Conservation (phyloP, 306 rosid species). For the Quercus agrifolia region DNA sequence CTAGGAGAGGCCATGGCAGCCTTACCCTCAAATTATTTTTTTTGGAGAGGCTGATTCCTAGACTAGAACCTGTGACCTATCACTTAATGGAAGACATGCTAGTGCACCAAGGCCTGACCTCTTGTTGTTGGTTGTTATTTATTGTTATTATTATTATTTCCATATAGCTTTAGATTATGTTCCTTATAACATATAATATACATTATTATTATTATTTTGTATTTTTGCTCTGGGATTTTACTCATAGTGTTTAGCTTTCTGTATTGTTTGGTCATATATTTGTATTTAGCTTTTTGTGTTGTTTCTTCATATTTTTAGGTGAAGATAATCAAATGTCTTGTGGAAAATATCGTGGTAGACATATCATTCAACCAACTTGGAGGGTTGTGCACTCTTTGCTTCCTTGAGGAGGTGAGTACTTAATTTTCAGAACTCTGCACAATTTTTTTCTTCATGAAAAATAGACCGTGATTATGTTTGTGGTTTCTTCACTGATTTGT, state of each 20-base stretch:
- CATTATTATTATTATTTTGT: background rate
- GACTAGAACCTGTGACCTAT: no score
- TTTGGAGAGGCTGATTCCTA: no score
- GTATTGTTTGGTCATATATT: constrained; percentile 13
- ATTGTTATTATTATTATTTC: background rate
- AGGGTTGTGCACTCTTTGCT: constrained; percentile 97
- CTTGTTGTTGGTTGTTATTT: background rate
- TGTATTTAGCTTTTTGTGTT: constrained; percentile 1
- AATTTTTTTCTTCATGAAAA: constrained; percentile 19
- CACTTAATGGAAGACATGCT: no score
- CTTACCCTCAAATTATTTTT: no score
- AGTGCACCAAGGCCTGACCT: no score
- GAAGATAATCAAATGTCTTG: constrained; percentile 94
- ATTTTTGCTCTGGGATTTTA: background rate
- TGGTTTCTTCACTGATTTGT: constrained; percentile 20
- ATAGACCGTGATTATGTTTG: background rate
- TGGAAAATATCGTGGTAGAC: constrained; percentile 98
- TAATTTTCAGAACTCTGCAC: constrained; percentile 8
- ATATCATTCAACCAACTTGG: constrained; percentile 98
- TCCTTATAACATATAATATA: background rate
- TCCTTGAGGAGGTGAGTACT: constrained; percentile 87
- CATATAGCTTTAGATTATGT: background rate
- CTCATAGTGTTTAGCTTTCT: background rate
- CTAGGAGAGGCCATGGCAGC: no score
- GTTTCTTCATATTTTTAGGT: constrained; percentile 52